Evolutionary conservation across 1,284 basidiomycete species (phyloP).

Genomic region (Puccinia coronata): DNA sequence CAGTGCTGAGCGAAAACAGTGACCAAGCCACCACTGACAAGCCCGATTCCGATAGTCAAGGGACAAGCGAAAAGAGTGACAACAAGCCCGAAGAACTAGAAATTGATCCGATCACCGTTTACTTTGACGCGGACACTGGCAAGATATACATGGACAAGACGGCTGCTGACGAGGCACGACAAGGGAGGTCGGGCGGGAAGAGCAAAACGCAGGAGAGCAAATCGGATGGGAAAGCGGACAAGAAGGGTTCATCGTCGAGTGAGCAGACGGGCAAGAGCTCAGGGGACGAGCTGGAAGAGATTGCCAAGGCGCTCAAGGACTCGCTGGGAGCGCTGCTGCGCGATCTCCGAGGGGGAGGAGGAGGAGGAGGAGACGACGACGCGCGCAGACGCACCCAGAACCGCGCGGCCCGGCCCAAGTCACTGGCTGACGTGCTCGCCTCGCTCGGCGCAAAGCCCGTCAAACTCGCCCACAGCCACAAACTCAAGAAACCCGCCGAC

Average conservation of each 20-base stretch:
- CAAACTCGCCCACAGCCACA: too few relatives aligned
- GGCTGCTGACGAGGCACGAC: background rate
- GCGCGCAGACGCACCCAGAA: background rate
- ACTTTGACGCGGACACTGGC: conserved; percentile 37
- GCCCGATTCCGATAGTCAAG: background rate
- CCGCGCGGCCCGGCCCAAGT: background rate
- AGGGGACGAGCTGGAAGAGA: conserved; percentile 6
- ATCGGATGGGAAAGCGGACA: background rate
- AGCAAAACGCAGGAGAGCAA: conserved; percentile 4
- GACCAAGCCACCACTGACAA: background rate
- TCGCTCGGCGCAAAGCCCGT: background rate
- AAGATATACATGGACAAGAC: conserved; percentile 34
- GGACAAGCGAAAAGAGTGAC: background rate
- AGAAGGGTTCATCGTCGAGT: background rate
- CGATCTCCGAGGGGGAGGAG: conserved; percentile 26
- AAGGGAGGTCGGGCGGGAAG: background rate
- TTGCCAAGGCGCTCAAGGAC: conserved; percentile 37
- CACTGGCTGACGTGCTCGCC: conserved; percentile 3
- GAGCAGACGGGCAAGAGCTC: background rate
- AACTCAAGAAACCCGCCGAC: too few relatives aligned
- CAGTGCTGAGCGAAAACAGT: background rate
- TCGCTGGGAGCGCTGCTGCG: conserved; percentile 9
- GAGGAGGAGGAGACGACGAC: conserved; percentile 20
- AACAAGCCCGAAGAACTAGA: background rate
- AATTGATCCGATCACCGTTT: conserved; percentile 37